Conservation (phyloP, 805 yeast genomes). For the Ogataea methylovora region DNA sequence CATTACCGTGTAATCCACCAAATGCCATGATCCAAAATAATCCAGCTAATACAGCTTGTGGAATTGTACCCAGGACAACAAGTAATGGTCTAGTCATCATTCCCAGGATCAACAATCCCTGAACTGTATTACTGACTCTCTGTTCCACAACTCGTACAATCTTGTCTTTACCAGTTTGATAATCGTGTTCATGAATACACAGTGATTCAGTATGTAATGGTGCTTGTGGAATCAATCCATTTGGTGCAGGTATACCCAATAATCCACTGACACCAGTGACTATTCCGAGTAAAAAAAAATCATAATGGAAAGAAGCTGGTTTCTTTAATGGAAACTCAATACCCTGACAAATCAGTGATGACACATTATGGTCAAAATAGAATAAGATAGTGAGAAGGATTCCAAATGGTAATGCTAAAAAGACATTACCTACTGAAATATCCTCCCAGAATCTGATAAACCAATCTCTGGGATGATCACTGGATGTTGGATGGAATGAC, state of each 20-base stretch:
- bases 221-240: slow-evolving; percentile 95
- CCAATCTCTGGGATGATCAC: slow-evolving; percentile 55
- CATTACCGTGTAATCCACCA: slow-evolving; percentile 64
- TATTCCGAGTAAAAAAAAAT: slow-evolving; percentile 73
- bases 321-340: slow-evolving; percentile 73
- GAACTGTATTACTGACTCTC: slow-evolving; percentile 73
- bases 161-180: slow-evolving; percentile 19
- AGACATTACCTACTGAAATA: slow-evolving; percentile 65
- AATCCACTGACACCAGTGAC: slow-evolving; percentile 85
- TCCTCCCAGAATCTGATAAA: slow-evolving; percentile 64
- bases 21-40: slow-evolving; percentile 91
- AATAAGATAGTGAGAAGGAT: slow-evolving; percentile 74
- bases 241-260: slow-evolving; percentile 91
- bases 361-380: slow-evolving; percentile 93
- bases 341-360: slow-evolving; percentile 87
- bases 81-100: slow-evolving; percentile 88
- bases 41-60: slow-evolving; percentile 91
- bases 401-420: slow-evolving; percentile 91
- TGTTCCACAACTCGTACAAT: slow-evolving; percentile 75
- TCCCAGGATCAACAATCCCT: slow-evolving; percentile 76
- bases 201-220: slow-evolving; percentile 84
- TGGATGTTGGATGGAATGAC: slow-evolving; percentile 68
- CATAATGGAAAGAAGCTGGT: slow-evolving; percentile 92
- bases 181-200: slow-evolving; percentile 42
- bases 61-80: slow-evolving; percentile 72